Evolutionary conservation across 441 rosid species (phyloP), one percentile per base, ranked within the genome.

Genomic region (Bruguiera hainesii): DNA sequence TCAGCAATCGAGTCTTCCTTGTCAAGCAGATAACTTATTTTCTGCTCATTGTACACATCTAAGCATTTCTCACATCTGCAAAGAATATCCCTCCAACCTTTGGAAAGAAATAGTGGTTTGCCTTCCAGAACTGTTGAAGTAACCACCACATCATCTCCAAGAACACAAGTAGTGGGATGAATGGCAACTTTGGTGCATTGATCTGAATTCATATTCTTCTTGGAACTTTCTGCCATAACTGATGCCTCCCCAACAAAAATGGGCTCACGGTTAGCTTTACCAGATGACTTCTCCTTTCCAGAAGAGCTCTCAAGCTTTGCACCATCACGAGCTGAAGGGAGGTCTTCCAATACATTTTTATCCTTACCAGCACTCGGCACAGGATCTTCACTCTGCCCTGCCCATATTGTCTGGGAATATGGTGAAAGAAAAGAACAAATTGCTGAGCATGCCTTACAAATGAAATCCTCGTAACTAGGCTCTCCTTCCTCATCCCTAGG

Each of bases 401-500:
- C 90, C 86, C 89, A 73, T 61, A 90, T 76, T 48, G 76, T 84
- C 72, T 76, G 82, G 48, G 96, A 93, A 80, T 91, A 87, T 28
- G 71, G 68, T 33, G 73, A 68, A 66, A 95, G 83, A 79, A 95
- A 92, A 61, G 94, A 89, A 74, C 91, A 90, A 65, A 70, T 63
- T 20, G 77, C 77, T 7, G 96, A 87, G 77, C 99, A 95, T 56
- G 73, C 76, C 77, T 79, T 79, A 81, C 99, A 95, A 75, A 91
- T 83, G 75, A 95, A 89, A 73, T 95, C 99, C 61, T 90, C 97
- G 52, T 88, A 91, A 6, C 82, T 63, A 39, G 97, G 95, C 66
- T 86, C 98, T 56, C 96, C 98, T 75, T 95, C 99, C 60, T 83
- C 94, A 55, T 90, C 96, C 72, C 82, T 87, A 21, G 96, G 97